These are phyloP conservation scores for Ophiostoma quercus DNA, from an alignment of 2,329 filamentous ascomycete species.

Conservation along the genomic window DNA sequence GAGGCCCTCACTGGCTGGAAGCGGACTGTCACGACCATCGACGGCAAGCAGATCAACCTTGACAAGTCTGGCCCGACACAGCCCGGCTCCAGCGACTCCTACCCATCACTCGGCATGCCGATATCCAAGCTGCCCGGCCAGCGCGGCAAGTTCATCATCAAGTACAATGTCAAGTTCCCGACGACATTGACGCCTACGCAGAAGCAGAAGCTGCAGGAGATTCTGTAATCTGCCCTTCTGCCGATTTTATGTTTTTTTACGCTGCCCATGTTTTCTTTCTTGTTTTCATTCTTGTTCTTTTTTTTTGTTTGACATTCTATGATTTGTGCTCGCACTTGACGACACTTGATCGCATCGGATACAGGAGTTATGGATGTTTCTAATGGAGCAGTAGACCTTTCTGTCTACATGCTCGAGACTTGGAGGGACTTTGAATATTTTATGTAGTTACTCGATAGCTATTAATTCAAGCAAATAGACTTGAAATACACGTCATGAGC, in stretches of 20 bases:
- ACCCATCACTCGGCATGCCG: slow-evolving; percentile 87
- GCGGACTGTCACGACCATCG: slow-evolving; percentile 86
- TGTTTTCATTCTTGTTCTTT: neutral
- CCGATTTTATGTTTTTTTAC: neutral
- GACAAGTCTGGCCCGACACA: slow-evolving; percentile 79
- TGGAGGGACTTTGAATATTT: slow-evolving; percentile 9
- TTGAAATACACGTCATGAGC: neutral
- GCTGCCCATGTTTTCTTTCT: neutral
- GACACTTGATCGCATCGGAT: slow-evolving; percentile 10
- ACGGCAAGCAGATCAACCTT: slow-evolving; percentile 76
- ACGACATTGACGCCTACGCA: slow-evolving; percentile 68
- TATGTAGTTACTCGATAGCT: neutral
- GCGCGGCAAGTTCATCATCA: slow-evolving; percentile 82
- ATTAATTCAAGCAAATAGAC: neutral
- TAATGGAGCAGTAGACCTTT: slow-evolving; percentile 2
- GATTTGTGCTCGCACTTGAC: neutral
- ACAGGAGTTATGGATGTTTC: slow-evolving; percentile 12
- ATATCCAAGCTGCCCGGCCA: slow-evolving; percentile 81
- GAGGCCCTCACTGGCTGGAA: slow-evolving; percentile 94
- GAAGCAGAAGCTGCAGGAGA: slow-evolving; percentile 74
- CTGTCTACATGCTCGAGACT: neutral
- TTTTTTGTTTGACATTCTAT: neutral
- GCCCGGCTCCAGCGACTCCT: slow-evolving; percentile 74
- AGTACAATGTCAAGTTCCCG: slow-evolving; percentile 91
- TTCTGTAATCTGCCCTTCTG: slow-evolving; percentile 49